These are phyloP conservation scores for Dendrobium nobile DNA, from an alignment of 106 monocot genomes.

Conservation along the genomic window DNA sequence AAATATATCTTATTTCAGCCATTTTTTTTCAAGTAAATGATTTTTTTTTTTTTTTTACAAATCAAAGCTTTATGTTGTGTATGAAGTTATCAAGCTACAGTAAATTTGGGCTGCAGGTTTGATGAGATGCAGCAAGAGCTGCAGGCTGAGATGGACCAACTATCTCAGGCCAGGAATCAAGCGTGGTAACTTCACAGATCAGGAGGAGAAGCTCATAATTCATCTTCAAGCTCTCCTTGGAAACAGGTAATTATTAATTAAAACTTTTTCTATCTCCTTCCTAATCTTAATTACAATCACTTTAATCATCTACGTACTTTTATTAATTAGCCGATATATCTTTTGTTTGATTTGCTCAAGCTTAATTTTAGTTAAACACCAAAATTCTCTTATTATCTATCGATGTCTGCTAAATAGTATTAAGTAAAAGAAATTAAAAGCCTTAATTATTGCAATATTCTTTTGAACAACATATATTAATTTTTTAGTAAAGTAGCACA, in stretches of 20 bases:
- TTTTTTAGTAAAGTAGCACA: no score
- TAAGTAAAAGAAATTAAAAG: no score
- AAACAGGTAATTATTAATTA: conserved; percentile 23
- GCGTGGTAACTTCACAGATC: conserved; percentile 36
- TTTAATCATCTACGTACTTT: background rate
- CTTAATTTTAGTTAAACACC: background rate
- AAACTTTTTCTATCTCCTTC: background rate
- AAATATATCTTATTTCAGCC: no score
- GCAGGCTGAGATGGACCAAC: conserved; percentile 46
- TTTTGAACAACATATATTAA: no score
- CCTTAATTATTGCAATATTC: no score
- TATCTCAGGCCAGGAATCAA: conserved; percentile 54
- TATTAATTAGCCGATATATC: background rate
- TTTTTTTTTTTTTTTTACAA: background rate
- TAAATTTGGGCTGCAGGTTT: conserved; percentile 17
- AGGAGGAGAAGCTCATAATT: conserved; percentile 50
- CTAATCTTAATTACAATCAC: background rate
- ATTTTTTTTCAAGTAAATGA: background rate
- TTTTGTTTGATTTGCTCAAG: background rate
- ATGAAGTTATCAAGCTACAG: background rate
- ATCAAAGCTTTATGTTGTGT: background rate
- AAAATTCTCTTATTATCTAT: background rate
- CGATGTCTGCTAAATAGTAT: no score
- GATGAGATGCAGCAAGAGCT: conserved; percentile 53
- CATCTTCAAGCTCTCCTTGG: conserved; percentile 53